Base-by-base conservation (phyloP, 257 asterid species). In the Solanum bukasovii region DNA sequence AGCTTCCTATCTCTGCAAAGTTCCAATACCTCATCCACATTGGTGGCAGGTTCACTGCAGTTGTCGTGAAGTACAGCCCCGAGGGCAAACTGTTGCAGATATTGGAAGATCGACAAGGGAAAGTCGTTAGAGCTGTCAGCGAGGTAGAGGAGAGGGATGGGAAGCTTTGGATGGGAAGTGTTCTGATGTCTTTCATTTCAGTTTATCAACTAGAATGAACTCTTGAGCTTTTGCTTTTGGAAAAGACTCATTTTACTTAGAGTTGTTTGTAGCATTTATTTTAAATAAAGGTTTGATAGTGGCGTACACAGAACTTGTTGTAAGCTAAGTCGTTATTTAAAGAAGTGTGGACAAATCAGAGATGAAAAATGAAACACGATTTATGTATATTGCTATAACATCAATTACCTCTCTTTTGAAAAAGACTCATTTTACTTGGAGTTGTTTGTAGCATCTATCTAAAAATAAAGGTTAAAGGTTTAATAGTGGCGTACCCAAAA, bases 111-210 rank as follows among this genome's bases (percentile, higher is more conserved):
- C 91, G 97, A 23, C 91, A 78, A 61, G 98, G 99, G 11, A 97
- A 94, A 91, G 98, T 96, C 34, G 98, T 96, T 27, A 93, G 84
- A 88, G 98, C 96, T 14, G 95, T 92, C 0, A 97, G 99, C 44
- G 98, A 97, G 92, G 98, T 94, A 4, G 98, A 97, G 88, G 99
- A 97, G 93, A 95, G 82, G 89, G 97, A 95, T 56, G 98, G 99
- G 81, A 94, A 94, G 93, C 98, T 97, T 86, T 97, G 98, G 99
- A 91, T 97, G 33, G 99, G 98, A 40, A 97, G 98, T 40, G 99
- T 97, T 65, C 89, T 97, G 92, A 95, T 95, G 98, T 90, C 96
- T 27, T 96, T 90, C 85, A 88, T 96, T 27, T 96, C 96, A 18
- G 98, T 96, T 91, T 96, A 94, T 82, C 85, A 93, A 42, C 89